A percentile compares a stretch with the other conserved stretches of the same genome.
Conservation (phyloP, 2,329 filamentous ascomycete genomes). For the Fusarium incarnatum region DNA sequence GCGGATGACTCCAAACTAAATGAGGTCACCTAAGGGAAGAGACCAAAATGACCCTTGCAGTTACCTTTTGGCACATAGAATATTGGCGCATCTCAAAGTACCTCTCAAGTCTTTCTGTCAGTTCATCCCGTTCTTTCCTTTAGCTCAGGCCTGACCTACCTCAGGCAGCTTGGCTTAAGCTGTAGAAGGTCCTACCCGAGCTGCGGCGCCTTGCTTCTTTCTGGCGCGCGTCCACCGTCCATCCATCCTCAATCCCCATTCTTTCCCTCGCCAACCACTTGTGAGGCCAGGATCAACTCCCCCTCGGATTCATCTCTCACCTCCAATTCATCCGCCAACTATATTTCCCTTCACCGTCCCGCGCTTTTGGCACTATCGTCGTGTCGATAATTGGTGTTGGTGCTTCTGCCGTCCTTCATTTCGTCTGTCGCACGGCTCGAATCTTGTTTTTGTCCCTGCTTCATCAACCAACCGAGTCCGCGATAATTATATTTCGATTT, state of each 20-base stretch:
- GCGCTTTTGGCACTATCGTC: constrained; percentile 28
- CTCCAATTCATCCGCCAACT: constrained; percentile 24
- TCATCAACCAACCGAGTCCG: constrained; percentile 28
- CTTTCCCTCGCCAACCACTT: constrained; percentile 43
- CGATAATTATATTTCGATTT: constrained; percentile 43
- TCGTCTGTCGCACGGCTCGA: constrained; percentile 15
- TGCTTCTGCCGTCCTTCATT: constrained; percentile 21
- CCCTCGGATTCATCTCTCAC: constrained; percentile 38
- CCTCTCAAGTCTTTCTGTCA: constrained; percentile 10
- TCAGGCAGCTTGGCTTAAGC: constrained; percentile 27
- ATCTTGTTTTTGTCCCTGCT: constrained; percentile 26
- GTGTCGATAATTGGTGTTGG: constrained; percentile 33
- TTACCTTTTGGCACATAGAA: neutral
- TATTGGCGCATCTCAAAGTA: neutral
- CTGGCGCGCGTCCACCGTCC: constrained; percentile 35
- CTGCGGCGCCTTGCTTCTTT: constrained; percentile 37
- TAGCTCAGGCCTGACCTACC: constrained; percentile 26
- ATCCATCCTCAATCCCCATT: constrained; percentile 33
- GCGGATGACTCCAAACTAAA: constrained; percentile 29
- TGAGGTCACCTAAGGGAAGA: constrained; percentile 29
- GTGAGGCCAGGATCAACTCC: constrained; percentile 34
- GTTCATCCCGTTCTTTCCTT: constrained; percentile 27
- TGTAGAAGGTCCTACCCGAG: constrained; percentile 32
- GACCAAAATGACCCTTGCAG: neutral
- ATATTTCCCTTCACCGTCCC: constrained; percentile 36